These are phyloP conservation scores for Nicotiana attenuata DNA, from an alignment of 257 asterid species.

Conservation along the genomic window DNA sequence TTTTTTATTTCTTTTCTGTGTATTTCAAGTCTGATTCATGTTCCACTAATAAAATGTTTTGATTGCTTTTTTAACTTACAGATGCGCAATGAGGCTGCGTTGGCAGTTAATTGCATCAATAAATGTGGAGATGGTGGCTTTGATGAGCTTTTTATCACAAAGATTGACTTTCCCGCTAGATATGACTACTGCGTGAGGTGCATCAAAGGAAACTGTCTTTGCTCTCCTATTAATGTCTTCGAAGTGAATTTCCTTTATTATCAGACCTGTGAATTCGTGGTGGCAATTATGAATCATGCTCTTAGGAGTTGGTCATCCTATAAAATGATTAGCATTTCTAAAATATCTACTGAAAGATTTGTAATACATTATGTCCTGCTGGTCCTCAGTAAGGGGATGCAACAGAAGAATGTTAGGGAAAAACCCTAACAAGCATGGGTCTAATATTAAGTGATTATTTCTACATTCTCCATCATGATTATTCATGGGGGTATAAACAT, in stretches of 20 bases:
- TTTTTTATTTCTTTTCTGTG: neutral
- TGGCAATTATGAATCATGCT: neutral
- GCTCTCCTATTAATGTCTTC: neutral
- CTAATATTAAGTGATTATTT: neutral
- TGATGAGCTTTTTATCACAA: constrained; percentile 78
- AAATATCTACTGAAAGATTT: neutral
- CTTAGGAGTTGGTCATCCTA: neutral
- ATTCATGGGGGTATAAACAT: neutral
- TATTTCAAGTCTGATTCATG: neutral
- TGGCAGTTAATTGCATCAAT: constrained; percentile 68
- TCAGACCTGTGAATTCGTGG: neutral
- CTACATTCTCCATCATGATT: neutral
- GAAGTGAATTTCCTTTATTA: neutral
- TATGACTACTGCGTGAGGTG: constrained; percentile 86
- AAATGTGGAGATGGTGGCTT: constrained; percentile 74
- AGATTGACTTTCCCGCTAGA: constrained; percentile 69
- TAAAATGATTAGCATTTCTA: neutral
- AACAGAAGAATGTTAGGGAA: neutral
- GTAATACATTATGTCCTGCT: neutral
- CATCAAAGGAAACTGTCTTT: neutral
- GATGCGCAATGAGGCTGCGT: constrained; percentile 72
- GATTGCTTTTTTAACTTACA: constrained; percentile 20
- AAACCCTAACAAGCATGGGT: neutral
- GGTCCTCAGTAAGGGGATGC: neutral
- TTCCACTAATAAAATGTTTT: neutral